These are phyloP conservation scores for Trichophyton simii DNA, from an alignment of 2,329 filamentous ascomycete species.

Conservation along the genomic window DNA sequence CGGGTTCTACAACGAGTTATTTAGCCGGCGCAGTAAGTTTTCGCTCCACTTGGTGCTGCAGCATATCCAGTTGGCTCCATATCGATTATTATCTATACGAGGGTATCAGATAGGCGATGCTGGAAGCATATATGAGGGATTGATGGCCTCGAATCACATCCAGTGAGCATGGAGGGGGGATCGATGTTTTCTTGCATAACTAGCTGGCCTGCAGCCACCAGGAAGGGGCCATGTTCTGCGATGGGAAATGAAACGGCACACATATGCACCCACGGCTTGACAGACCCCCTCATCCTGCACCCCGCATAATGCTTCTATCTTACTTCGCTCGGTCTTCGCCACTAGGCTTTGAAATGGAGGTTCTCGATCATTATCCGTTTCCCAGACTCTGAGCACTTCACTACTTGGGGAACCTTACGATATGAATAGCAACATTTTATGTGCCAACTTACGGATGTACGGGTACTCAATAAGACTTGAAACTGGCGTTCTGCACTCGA, in stretches of 20 bases:
- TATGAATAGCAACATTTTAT: neutral
- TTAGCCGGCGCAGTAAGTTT: neutral
- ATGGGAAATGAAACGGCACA: neutral
- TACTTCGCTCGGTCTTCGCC: neutral
- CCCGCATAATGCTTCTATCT: slow-evolving; percentile 1
- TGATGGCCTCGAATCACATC: neutral
- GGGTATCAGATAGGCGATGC: neutral
- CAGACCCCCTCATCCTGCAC: neutral
- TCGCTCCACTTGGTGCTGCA: neutral
- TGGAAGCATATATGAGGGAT: neutral
- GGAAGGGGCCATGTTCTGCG: neutral
- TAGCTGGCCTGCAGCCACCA: neutral
- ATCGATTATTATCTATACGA: neutral
- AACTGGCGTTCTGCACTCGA: neutral
- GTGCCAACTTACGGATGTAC: neutral
- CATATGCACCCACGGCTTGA: neutral
- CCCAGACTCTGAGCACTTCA: neutral
- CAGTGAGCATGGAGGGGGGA: neutral
- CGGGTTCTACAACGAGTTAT: neutral
- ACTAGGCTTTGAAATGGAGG: neutral
- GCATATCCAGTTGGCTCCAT: neutral
- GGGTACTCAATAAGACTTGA: neutral
- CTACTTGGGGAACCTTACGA: neutral
- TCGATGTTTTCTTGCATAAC: neutral
- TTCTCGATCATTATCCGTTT: neutral